Percentiles rank a stretch among this genome's conserved stretches.
phyloP scores from a whole-genome alignment of 306 rosid species.

The Comarum palustre region DNA sequence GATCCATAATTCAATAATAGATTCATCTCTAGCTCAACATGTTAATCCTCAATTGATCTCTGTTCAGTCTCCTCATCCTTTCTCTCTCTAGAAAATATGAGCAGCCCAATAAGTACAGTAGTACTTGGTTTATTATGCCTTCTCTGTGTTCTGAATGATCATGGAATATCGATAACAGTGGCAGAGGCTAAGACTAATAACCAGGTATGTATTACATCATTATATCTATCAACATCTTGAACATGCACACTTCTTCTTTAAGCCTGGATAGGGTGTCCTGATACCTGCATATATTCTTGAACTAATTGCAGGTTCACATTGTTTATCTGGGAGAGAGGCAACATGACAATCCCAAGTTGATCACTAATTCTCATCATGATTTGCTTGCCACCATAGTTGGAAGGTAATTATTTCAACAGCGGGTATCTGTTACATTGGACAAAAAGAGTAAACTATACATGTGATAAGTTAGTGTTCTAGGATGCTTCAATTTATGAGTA shows the following conservation, averaged over 20 bases:
- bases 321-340: slow-evolving; percentile 42
- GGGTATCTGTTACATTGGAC: background rate
- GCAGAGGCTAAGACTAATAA: slow-evolving; percentile 7
- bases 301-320: slow-evolving; percentile 42
- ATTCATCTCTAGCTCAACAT: background rate
- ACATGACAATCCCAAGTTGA: slow-evolving; percentile 35
- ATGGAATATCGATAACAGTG: slow-evolving; percentile 8
- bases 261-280: background rate
- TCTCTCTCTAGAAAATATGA: slow-evolving; percentile 17
- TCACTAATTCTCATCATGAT: slow-evolving; percentile 36
- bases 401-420: slow-evolving; percentile 21
- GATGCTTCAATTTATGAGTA: background rate
- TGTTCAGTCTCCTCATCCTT: background rate
- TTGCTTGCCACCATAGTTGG: slow-evolving; percentile 36
- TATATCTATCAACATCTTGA: background rate
- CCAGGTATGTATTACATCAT: background rate
- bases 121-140: slow-evolving; percentile 1
- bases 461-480: background rate
- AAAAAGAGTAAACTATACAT: background rate
- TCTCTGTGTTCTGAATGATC: slow-evolving; percentile 18
- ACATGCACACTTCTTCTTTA: background rate
- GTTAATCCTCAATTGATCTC: background rate
- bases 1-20: background rate
- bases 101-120: background rate
- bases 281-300: background rate